Evolutionary conservation across 495 filamentous ascomycete species (phyloP).

Genomic region (Podospora appendiculata): DNA sequence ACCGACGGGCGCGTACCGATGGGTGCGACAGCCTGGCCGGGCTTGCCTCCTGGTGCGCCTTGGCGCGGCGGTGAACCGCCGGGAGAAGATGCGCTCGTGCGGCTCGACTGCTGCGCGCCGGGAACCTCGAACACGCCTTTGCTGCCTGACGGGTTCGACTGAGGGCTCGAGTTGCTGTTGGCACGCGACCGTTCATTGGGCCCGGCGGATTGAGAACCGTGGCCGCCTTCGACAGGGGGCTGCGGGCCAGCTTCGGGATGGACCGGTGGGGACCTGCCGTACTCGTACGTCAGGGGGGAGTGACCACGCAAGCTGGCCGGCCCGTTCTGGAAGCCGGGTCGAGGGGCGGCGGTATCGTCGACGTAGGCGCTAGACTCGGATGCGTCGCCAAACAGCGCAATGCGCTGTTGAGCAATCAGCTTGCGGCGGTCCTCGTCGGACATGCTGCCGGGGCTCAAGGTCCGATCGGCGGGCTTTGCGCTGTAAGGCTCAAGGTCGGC

Average conservation of each 20-base stretch:
- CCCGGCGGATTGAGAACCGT: constrained; percentile 36
- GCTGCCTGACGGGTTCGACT: constrained; percentile 63
- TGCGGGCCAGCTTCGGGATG: constrained; percentile 36
- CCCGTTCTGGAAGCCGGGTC: constrained; percentile 33
- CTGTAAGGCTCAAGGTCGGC: constrained; percentile 58
- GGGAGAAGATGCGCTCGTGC: constrained; percentile 85
- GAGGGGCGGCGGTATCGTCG: constrained; percentile 53
- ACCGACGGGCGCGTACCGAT: constrained; percentile 81
- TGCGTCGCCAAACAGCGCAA: constrained; percentile 79
- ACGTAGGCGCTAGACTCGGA: constrained; percentile 51
- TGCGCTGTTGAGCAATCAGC: constrained; percentile 90
- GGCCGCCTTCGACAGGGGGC: constrained; percentile 38
- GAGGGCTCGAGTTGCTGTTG: constrained; percentile 74
- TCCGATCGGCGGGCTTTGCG: constrained; percentile 65
- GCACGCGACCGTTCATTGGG: constrained; percentile 64
- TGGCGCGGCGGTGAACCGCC: constrained; percentile 78
- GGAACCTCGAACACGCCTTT: constrained; percentile 57
- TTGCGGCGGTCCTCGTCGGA: constrained; percentile 95
- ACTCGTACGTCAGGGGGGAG: constrained; percentile 44
- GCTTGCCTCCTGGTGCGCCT: constrained; percentile 41
- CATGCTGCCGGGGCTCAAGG: constrained; percentile 80
- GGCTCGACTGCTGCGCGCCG: constrained; percentile 64
- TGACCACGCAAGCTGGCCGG: constrained; percentile 46
- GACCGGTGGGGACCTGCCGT: constrained; percentile 34
- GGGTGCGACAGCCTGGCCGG: constrained; percentile 59